Evolutionary conservation across 75 land plant species (phyloP), one percentile per base, ranked within the genome.

Genomic region (Selaginella tamariscina): DNA sequence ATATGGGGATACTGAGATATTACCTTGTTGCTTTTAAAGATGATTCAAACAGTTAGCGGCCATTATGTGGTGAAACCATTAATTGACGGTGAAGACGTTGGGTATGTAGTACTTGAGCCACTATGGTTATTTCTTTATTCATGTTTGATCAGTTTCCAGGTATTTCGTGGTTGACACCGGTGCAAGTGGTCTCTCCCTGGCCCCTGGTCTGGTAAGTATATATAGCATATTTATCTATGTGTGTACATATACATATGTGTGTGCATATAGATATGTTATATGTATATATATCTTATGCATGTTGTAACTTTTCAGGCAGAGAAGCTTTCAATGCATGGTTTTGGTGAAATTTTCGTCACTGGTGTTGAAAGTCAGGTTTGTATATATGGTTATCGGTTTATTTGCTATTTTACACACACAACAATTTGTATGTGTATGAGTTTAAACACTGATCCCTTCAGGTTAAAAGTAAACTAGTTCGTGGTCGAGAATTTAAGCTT

Each of bases 41-140:
- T 79, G 81, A n/a, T 72, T 33, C 65, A 44, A 29, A 73, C 79
- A 27, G 72, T 39, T 24, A 75, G 81, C 71, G 81, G 81, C 11
- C 81, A 79, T 29, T 71, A 71, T 9, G 59, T 79, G 31, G 81
- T 79, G 29, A 64, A 65, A 26, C 81, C 81, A n/a, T 32, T 75
- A 33, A 69, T 79, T 68, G 71, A 79, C 71, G 81, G 81, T 22
- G 55, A 62, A 56, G 71, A 76, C 65, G 75, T 79, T 65, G 81
- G 81, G 81, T 79, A 71, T n/a, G n/a, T n/a, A n/a, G n/a, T n/a
- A n/a, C n/a, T n/a, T n/a, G 15, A 39, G 49, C 15, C 49, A 39
- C 49, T 5, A 15, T 5, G 15, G 5, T 39, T 15, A 5, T 39
- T 39, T 39, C 15, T 39, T 39, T 39, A 5, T 39, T 39, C 15